These are phyloP conservation scores for Boletellus ananiceps DNA, from an alignment of 768 basidiomycete genomes.

Conservation along the genomic window DNA sequence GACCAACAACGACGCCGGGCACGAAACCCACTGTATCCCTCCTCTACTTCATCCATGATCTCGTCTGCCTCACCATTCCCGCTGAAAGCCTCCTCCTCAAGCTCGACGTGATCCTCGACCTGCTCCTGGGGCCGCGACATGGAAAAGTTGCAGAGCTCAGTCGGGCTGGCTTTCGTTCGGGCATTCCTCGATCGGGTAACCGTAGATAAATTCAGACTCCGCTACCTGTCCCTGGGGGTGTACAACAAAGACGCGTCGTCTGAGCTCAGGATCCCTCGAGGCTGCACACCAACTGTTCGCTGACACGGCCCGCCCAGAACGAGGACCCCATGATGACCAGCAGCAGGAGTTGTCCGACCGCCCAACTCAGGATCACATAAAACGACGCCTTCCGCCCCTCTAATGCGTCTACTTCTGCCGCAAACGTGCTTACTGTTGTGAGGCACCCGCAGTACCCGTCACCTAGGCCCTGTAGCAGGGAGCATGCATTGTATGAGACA, in stretches of 20 bases:
- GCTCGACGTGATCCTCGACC: constrained; percentile 47
- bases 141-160: constrained; percentile 20
- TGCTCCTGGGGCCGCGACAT: constrained; percentile 38
- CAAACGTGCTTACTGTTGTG: constrained; percentile 92
- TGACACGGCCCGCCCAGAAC: constrained; percentile 45
- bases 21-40: constrained; percentile 70
- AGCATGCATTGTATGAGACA: constrained; percentile 53
- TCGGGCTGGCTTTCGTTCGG: constrained; percentile 21
- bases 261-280: constrained; percentile 24
- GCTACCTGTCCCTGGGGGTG: constrained; percentile 6
- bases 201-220: constrained; percentile 27
- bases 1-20: constrained; percentile 4
- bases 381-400: constrained; percentile 52
- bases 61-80: constrained; percentile 65
- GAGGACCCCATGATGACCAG: constrained; percentile 70
- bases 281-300: constrained; percentile 47
- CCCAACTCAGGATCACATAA: constrained; percentile 69
- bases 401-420: constrained; percentile 67
- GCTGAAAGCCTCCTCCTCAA: constrained; percentile 59
- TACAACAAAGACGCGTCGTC: neutral
- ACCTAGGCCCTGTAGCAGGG: constrained; percentile 71
- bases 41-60: constrained; percentile 66
- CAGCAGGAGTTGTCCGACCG: constrained; percentile 62
- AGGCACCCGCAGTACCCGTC: constrained; percentile 96
- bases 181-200: constrained; percentile 26